These are phyloP conservation scores for Ilex paraguariensis DNA, from an alignment of 305 asterid genomes.

Conservation along the genomic window DNA sequence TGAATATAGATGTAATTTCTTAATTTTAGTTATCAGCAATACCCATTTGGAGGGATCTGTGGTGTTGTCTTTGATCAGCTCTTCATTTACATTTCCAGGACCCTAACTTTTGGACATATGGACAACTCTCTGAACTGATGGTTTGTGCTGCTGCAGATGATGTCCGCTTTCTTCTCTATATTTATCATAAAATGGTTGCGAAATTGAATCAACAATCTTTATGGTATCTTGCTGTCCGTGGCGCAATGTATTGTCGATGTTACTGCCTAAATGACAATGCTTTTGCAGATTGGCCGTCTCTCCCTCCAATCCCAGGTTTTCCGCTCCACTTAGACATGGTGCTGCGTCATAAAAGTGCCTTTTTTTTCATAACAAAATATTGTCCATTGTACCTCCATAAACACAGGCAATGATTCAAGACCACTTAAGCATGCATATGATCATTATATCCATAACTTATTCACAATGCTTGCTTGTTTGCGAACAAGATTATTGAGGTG, in stretches of 20 bases:
- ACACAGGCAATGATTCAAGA: too few species aligned
- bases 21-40: not conserved
- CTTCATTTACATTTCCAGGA: constrained; percentile 49
- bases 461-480: too few species aligned
- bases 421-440: too few species aligned
- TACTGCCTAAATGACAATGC: constrained; percentile 66
- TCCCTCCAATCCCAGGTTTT: constrained; percentile 82
- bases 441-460: too few species aligned
- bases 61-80: constrained; percentile 11
- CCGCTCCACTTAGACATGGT: too few species aligned
- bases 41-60: not conserved
- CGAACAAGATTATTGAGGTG: too few species aligned
- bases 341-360: too few species aligned
- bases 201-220: constrained; percentile 66
- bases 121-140: constrained; percentile 88
- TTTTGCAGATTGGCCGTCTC: constrained; percentile 78
- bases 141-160: constrained; percentile 98
- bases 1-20: too few species aligned
- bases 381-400: too few species aligned
- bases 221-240: constrained; percentile 90
- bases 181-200: constrained; percentile 77
- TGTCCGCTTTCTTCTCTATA: constrained; percentile 79
- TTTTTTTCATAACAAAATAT: too few species aligned
- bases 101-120: constrained; percentile 83
- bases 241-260: constrained; percentile 94